Evolutionary conservation across 768 basidiomycete genomes (phyloP).

Genomic region (Lentinula edodes): DNA sequence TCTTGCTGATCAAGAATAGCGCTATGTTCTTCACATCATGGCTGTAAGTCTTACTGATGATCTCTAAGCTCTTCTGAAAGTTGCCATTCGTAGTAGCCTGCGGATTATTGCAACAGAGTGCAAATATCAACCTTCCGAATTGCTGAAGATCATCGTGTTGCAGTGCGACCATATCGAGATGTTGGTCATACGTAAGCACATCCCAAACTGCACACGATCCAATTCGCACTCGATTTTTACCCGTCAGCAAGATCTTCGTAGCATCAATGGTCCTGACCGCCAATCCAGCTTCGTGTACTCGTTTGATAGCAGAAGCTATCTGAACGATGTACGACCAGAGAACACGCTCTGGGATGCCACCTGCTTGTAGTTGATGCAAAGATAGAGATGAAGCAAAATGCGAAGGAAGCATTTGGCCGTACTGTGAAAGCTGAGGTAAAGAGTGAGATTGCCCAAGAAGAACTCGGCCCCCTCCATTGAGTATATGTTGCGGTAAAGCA

Average conservation of each 20-base stretch:
- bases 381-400: neutral
- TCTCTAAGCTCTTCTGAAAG: slow-evolving; percentile 70
- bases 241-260: slow-evolving; percentile 83
- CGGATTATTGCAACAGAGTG: slow-evolving; percentile 67
- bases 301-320: slow-evolving; percentile 81
- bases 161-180: slow-evolving; percentile 47
- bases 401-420: slow-evolving; percentile 21
- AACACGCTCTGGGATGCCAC: slow-evolving; percentile 62
- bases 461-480: slow-evolving; percentile 19
- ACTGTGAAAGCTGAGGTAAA: slow-evolving; percentile 23
- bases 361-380: neutral
- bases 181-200: slow-evolving; percentile 71
- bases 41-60: slow-evolving; percentile 68
- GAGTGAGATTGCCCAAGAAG: slow-evolving; percentile 17
- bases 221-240: slow-evolving; percentile 86
- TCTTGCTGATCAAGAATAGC: slow-evolving; percentile 72
- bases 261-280: slow-evolving; percentile 81
- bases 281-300: slow-evolving; percentile 74
- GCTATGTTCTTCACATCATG: slow-evolving; percentile 78
- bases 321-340: slow-evolving; percentile 94
- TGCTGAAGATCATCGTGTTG: slow-evolving; percentile 88
- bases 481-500: slow-evolving; percentile 16
- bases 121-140: slow-evolving; percentile 81
- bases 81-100: slow-evolving; percentile 55
- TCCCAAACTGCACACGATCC: slow-evolving; percentile 86